phyloP scores from a whole-genome alignment of 2,329 filamentous ascomycete species.

The Hypoxylon sp. region DNA sequence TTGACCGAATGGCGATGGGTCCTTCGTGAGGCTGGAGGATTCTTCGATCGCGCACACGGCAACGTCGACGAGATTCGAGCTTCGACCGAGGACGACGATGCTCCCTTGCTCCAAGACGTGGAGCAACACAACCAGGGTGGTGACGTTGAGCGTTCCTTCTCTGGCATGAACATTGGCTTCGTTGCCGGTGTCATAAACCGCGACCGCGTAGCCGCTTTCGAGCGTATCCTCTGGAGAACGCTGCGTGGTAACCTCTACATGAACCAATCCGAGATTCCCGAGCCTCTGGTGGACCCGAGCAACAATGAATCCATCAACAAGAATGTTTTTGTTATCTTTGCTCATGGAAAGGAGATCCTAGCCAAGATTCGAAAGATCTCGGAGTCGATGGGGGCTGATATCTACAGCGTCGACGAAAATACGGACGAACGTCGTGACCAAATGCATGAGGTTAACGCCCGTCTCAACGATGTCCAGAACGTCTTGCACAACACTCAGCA shows the following conservation, averaged over 20 bases:
- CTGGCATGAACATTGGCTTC: slow-evolving; percentile 98
- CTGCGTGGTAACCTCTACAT: slow-evolving; percentile 98
- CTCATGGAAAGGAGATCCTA: slow-evolving; percentile 97
- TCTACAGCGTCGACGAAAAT: slow-evolving; percentile 98
- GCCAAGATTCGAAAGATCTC: slow-evolving; percentile 99
- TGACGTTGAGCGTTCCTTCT: slow-evolving; percentile 88
- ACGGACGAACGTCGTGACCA: slow-evolving; percentile 95
- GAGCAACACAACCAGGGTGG: slow-evolving; percentile 81
- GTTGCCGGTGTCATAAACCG: slow-evolving; percentile 95
- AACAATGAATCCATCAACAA: slow-evolving; percentile 95
- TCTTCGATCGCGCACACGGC: slow-evolving; percentile 96
- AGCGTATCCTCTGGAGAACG: slow-evolving; percentile 97
- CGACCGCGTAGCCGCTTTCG: slow-evolving; percentile 93
- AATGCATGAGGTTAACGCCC: slow-evolving; percentile 96
- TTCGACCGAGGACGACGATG: slow-evolving; percentile 91
- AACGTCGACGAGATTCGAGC: slow-evolving; percentile 97
- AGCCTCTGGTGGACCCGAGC: slow-evolving; percentile 90
- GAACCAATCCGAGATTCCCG: slow-evolving; percentile 99
- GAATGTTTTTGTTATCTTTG: slow-evolving; percentile 99
- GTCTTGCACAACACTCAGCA: slow-evolving; percentile 96
- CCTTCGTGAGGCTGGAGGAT: slow-evolving; percentile 92
- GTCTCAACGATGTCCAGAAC: slow-evolving; percentile 90
- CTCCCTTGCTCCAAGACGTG: slow-evolving; percentile 91
- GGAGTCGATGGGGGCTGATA: slow-evolving; percentile 93
- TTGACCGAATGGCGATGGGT: slow-evolving; percentile 99